These are phyloP conservation scores for Clausena lansium DNA, from an alignment of 345 rosid species.

Conservation along the genomic window DNA sequence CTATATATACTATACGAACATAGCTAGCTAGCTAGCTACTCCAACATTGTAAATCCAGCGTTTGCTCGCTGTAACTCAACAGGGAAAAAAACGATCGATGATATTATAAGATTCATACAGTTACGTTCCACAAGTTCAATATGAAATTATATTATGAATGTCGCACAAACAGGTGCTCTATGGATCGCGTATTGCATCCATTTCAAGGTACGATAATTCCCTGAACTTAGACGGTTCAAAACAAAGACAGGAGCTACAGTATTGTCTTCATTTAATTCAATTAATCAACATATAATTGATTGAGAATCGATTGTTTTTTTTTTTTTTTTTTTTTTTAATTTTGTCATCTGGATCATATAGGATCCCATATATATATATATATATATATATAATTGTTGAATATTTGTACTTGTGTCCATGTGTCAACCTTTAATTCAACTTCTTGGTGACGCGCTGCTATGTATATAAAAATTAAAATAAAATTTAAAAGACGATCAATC, in stretches of 20 bases:
- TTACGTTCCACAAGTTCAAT: background rate
- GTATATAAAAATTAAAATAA: no score
- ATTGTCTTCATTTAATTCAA: background rate
- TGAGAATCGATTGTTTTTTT: background rate
- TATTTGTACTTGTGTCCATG: background rate
- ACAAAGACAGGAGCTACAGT: background rate
- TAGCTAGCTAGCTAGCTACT: no score
- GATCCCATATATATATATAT: no score
- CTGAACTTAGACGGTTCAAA: background rate
- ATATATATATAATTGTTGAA: background rate
- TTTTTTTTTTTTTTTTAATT: background rate
- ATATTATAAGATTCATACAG: background rate
- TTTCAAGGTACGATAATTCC: background rate
- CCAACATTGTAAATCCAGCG: background rate
- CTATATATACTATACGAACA: background rate
- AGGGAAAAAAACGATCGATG: background rate
- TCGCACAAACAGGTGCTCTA: no score
- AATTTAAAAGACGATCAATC: background rate
- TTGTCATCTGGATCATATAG: background rate
- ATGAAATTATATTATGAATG: background rate
- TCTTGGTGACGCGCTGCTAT: background rate
- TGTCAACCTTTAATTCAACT: constrained; percentile 2
- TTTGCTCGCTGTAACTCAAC: background rate
- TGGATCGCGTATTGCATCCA: background rate
- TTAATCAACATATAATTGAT: background rate